Evolutionary conservation across 345 rosid species (phyloP), one percentile per base, ranked within the genome.

Genomic region (Raphanus sativus): DNA sequence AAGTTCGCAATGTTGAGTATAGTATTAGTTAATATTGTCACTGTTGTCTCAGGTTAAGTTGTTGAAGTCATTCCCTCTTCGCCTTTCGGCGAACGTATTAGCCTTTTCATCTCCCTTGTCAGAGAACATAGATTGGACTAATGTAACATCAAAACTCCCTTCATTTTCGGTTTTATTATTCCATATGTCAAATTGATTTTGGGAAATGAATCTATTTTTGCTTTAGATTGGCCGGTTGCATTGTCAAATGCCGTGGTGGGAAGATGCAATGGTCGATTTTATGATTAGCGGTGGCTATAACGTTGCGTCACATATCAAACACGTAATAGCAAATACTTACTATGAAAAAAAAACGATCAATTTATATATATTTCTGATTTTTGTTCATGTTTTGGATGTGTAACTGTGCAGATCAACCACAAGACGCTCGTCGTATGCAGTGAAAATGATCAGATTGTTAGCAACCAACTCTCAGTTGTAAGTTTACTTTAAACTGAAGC

Each of bases 221-320:
- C 17, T n/a, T 42, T 66, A 91, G 95, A 86, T 89, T 16, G 91
- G 95, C 7, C 89, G 95, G 69, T 71, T 93, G 70, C 95, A 91
- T 62, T 93, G 97, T 75, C 86, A 86, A 83, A 76, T 86, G 83
- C 94, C 97, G 4, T 89, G 97, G 97, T 93, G 98, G 98, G 83
- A 89, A 68, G 91, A 90, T 78, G 89, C 95, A 4, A 93, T 88
- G 45, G 85, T 90, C 13, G 83, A 75, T 79, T 93, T 87, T 75
- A 93, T 93, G 91, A 69, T 73, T 52, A 90, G 97, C 3, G 92
- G 97, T 38, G 97, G 98, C 72, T 93, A 89, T 73, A 88, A 88
- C 32, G 98, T 91, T 1, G 70, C 84, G 26, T 80, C 88, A 65
- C 85, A 78, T 64, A 89, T 93, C 34, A 87, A 89, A 78, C 86